Evolutionary conservation across 306 rosid genomes (phyloP), one percentile per base, ranked within the genome.

Genomic region (Dryas drummondii): DNA sequence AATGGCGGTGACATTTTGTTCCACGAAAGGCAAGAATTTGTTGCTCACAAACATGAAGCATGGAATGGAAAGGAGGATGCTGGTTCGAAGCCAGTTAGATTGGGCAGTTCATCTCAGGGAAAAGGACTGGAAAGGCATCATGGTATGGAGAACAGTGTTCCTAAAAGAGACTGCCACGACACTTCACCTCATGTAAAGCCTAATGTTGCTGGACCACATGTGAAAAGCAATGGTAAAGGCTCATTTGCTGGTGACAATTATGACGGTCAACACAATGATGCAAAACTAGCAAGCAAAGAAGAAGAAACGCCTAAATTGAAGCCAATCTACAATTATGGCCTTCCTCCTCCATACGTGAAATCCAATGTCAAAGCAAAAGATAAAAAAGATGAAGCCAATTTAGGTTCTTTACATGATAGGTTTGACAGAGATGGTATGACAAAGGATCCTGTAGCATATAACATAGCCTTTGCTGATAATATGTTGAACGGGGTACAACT

Each of bases 291-390:
- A 48, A 69, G 75, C 55, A 83, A 86, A 66, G 86, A 81, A 82
- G 96, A 81, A 78, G 89, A 81, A 80, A 76, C 55, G 52, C 91
- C 76, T 54, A 86, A 80, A 78, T 70, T 64, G 78, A 91, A 86
- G 81, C 72, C 97, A 51, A 70, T 75, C 82, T 78, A 73, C 84
- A 86, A 71, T 74, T 85, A 61, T 80, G 83, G 82, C 69, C 71
- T 87, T 61, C 98, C 97, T 67, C 98, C 98, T 56, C 99, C 99
- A 13, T 92, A 94, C 76, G 84, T 94, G 51, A 94, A 94, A 72
- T 80, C 84, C 49, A 76, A 82, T 80, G 74, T 80, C 71, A 89
- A 86, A 81, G 72, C 74, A 59, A 91, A 88, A 83, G 85, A 59
- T 75, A 77, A 62, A 74, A 80, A 76, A 53, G 76, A 14, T 10